Percentiles rank a stretch among this genome's conserved stretches.
Evolutionary conservation across 202 grass and related monocot genomes (phyloP).

Genomic region (Bolboschoenoplectus hybrid): DNA sequence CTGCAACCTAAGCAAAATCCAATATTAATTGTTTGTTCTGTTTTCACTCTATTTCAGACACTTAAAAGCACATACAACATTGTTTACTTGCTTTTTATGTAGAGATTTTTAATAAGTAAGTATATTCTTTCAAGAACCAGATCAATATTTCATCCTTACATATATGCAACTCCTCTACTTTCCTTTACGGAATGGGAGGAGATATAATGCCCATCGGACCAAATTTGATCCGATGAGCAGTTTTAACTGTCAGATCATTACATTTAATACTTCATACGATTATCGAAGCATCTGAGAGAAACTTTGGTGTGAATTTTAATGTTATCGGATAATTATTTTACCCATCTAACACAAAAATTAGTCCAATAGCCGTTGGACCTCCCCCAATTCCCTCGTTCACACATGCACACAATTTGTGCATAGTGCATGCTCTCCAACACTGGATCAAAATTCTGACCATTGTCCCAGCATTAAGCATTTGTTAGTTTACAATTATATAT

Average conservation of each 20-base stretch:
- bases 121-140: neutral
- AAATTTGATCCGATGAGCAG: no score
- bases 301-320: no score
- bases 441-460: conserved; percentile 6
- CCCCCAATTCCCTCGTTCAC: neutral
- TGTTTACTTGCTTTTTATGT: neutral
- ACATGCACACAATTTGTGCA: neutral
- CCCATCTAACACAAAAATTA: no score
- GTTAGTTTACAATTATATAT: neutral
- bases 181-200: neutral
- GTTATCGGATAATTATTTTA: no score
- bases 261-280: no score
- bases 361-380: no score
- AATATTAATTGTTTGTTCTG: neutral
- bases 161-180: neutral
- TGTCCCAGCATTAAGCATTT: conserved; percentile 18
- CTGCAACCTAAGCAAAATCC: neutral
- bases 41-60: neutral
- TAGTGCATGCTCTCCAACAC: conserved; percentile 5
- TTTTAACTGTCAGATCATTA: no score
- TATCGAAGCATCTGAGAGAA: no score
- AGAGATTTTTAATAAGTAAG: neutral
- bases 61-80: neutral
- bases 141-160: neutral
- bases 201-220: no score